Evolutionary conservation across 495 filamentous ascomycete genomes (phyloP).

Genomic region (Eremomyces bilateralis): DNA sequence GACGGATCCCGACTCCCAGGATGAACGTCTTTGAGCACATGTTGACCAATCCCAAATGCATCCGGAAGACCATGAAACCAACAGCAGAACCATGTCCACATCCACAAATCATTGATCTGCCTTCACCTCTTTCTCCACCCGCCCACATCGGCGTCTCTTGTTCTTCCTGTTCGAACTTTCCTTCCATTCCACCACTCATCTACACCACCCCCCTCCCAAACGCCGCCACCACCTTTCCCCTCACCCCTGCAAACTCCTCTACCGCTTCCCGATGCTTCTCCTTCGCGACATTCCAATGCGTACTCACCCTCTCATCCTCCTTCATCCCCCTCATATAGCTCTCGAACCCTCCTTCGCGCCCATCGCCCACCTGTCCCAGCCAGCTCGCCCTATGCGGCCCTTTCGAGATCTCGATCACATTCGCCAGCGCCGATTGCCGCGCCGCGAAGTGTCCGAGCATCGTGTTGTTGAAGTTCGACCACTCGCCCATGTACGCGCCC

Average conservation of each 20-base stretch:
- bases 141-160: too few relatives aligned
- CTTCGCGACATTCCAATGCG: constrained; percentile 40
- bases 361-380: constrained; percentile 33
- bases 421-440: constrained; percentile 17
- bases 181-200: too few relatives aligned
- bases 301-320: constrained; percentile 38
- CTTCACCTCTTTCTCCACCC: too few relatives aligned
- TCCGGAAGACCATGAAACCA: too few relatives aligned
- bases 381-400: constrained; percentile 28
- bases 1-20: too few relatives aligned
- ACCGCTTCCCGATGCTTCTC: constrained; percentile 42
- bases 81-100: too few relatives aligned
- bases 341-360: constrained; percentile 24
- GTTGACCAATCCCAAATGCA: too few relatives aligned
- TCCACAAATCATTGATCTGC: too few relatives aligned
- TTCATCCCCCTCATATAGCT: constrained; percentile 39
- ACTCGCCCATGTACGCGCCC: constrained; percentile 44
- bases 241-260: constrained; percentile 31
- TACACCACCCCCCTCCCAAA: too few relatives aligned
- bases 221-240: constrained; percentile 11
- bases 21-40: too few relatives aligned
- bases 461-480: constrained; percentile 38
- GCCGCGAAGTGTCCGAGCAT: constrained; percentile 47
- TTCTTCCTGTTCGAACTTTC: too few relatives aligned
- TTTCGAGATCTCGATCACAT: constrained; percentile 9